These are phyloP conservation scores for Datura wrightii DNA, from an alignment of 257 asterid genomes.

Conservation along the genomic window DNA sequence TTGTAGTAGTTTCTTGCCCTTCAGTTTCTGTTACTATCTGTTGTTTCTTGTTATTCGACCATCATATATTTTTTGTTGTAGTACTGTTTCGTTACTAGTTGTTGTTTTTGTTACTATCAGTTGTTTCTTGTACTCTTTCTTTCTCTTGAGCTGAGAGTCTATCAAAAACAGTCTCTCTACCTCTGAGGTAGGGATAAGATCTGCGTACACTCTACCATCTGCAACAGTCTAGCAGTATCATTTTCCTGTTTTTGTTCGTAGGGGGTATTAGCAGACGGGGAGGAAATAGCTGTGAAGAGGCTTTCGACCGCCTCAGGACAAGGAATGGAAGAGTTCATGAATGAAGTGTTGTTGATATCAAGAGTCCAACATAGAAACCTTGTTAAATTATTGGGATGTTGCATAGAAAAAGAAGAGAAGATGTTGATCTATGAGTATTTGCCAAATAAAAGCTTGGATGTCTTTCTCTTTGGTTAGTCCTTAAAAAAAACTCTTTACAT, in stretches of 20 bases:
- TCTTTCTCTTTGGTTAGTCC: slow-evolving; percentile 45
- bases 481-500: neutral
- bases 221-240: neutral
- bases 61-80: no score
- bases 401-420: slow-evolving; percentile 55
- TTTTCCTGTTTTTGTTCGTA: slow-evolving; percentile 27
- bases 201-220: no score
- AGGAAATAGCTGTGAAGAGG: slow-evolving; percentile 68
- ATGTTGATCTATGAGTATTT: slow-evolving; percentile 41
- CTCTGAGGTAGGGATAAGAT: no score
- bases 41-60: no score
- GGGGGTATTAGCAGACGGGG: slow-evolving; percentile 59
- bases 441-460: slow-evolving; percentile 56
- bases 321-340: slow-evolving; percentile 66
- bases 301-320: slow-evolving; percentile 64
- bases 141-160: no score
- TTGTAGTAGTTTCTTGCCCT: no score
- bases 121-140: no score
- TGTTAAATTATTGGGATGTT: slow-evolving; percentile 59
- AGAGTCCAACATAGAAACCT: slow-evolving; percentile 71
- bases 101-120: no score
- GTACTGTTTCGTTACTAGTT: no score
- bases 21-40: no score
- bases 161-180: no score
- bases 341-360: slow-evolving; percentile 61